These are phyloP conservation scores for Xylaria multiplex DNA, from an alignment of 2,329 filamentous ascomycete species.

Conservation along the genomic window DNA sequence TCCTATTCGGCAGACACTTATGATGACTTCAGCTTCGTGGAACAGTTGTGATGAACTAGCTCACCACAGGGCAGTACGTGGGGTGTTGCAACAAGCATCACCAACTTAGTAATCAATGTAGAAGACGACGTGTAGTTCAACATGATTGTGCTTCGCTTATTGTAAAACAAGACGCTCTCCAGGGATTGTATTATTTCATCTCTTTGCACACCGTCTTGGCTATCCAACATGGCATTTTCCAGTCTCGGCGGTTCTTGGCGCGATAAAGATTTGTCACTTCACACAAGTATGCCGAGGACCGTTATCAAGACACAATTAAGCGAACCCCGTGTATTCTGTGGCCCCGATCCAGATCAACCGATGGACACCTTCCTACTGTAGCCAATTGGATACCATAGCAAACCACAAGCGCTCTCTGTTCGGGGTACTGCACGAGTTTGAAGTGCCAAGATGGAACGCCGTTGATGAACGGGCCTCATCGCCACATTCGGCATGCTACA, in stretches of 20 bases:
- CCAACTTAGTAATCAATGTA: background rate
- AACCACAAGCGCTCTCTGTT: constrained; percentile 4
- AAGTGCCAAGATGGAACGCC: constrained; percentile 17
- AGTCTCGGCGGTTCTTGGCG: constrained; percentile 21
- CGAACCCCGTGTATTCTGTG: constrained; percentile 19
- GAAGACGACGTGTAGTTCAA: constrained; percentile 2
- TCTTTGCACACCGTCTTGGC: background rate
- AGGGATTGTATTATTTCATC: background rate
- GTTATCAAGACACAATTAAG: constrained; percentile 33
- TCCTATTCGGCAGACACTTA: constrained; percentile 18
- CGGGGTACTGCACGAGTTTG: constrained; percentile 8
- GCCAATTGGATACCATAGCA: constrained; percentile 11
- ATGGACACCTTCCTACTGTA: constrained; percentile 30
- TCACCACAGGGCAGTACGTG: background rate
- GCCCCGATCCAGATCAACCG: constrained; percentile 9
- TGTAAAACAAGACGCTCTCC: background rate
- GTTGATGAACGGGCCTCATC: constrained; percentile 4
- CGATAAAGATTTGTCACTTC: constrained; percentile 28
- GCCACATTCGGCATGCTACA: constrained; percentile 3
- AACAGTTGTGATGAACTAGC: constrained; percentile 1
- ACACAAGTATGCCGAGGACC: constrained; percentile 16
- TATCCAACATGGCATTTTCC: constrained; percentile 3
- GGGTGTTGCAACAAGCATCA: background rate
- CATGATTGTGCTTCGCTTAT: constrained; percentile 3
- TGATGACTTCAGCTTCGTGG: background rate